Evolutionary conservation across 2,329 filamentous ascomycete species (phyloP).

Genomic region (Ceratocystis diversiconidia): DNA sequence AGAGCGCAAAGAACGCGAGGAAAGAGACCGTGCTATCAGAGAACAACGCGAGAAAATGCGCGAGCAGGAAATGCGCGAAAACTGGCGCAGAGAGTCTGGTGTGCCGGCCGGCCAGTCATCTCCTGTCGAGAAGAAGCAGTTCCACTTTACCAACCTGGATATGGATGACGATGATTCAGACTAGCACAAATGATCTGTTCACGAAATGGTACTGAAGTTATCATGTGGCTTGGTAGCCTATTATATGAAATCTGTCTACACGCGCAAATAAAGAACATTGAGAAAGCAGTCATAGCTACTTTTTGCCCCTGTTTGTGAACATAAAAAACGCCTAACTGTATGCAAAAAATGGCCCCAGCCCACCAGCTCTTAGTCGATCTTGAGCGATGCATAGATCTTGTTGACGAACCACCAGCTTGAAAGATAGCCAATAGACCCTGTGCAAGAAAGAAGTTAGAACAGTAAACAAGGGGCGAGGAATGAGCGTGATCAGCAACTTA

Average conservation of each 20-base stretch:
- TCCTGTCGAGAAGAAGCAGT: conserved; percentile 36
- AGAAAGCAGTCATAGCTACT: neutral
- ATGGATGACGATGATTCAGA: conserved; percentile 34
- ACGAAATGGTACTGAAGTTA: neutral
- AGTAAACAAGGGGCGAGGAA: neutral
- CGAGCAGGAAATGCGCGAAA: conserved; percentile 31
- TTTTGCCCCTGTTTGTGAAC: neutral
- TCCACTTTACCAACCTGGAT: conserved; percentile 40
- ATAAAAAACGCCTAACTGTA: neutral
- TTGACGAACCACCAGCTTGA: conserved; percentile 88
- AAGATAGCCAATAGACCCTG: conserved; percentile 91
- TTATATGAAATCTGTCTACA: neutral
- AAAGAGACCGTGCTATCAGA: conserved; percentile 30
- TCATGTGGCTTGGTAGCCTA: neutral
- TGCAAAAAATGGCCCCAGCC: neutral
- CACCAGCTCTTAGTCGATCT: conserved; percentile 57
- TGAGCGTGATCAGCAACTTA: conserved; percentile 34
- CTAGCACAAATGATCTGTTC: neutral
- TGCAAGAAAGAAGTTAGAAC: conserved; percentile 17
- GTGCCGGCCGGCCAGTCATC: conserved; percentile 21
- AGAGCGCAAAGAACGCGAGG: conserved; percentile 33
- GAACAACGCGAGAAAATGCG: conserved; percentile 29
- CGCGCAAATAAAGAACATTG: neutral
- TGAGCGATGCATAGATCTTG: conserved; percentile 94
- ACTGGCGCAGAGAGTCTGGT: conserved; percentile 29